These are phyloP conservation scores for Candida incommunis DNA, from an alignment of 805 yeast genomes.

Conservation along the genomic window DNA sequence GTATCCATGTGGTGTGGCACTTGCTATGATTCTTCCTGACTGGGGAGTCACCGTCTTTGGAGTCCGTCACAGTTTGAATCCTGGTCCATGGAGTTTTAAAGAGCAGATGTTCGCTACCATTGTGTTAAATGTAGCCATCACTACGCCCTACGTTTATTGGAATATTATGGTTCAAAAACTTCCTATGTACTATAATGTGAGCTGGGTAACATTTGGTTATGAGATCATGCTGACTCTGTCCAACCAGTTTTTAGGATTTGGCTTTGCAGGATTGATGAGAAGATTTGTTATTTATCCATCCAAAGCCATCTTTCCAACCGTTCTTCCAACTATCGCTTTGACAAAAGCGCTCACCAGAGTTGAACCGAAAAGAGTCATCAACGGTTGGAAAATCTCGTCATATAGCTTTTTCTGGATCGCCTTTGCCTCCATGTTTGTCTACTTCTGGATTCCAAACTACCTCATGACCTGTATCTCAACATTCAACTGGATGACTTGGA, in stretches of 20 bases:
- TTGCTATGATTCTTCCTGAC: constrained; percentile 11
- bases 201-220: constrained; percentile 26
- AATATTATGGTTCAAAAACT: constrained; percentile 24
- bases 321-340: constrained; percentile 32
- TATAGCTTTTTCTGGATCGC: constrained; percentile 32
- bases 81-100: constrained; percentile 51
- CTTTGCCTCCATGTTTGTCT: constrained; percentile 30
- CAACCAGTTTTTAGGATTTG: constrained; percentile 53
- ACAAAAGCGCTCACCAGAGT: constrained; percentile 32
- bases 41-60: constrained; percentile 26
- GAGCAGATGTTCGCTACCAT: constrained; percentile 53
- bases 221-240: constrained; percentile 37
- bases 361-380: constrained; percentile 29
- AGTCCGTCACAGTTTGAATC: constrained; percentile 32
- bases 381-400: constrained; percentile 46
- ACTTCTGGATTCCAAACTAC: constrained; percentile 56
- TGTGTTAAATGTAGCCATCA: constrained; percentile 15
- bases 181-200: constrained; percentile 20
- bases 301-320: constrained; percentile 47
- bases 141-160: constrained; percentile 14
- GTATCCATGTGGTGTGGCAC: constrained; percentile 36
- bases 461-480: constrained; percentile 45
- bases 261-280: constrained; percentile 50
- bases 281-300: constrained; percentile 47
- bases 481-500: constrained; percentile 50